These are phyloP conservation scores for Dactylellina leptospora DNA, from an alignment of 2,329 filamentous ascomycete species.

Conservation along the genomic window DNA sequence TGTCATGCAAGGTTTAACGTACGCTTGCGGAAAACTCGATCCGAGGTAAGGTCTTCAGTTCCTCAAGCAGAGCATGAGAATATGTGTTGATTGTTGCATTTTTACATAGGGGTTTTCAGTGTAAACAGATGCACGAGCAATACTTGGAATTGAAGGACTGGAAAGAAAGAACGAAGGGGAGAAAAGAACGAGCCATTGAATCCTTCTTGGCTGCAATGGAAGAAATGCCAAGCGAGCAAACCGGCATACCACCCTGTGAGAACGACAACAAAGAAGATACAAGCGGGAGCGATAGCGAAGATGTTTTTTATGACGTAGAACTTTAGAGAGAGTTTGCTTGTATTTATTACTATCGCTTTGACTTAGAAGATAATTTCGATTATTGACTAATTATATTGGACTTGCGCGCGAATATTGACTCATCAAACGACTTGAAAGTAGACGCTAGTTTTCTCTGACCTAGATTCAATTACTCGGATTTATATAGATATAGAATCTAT, in stretches of 20 bases:
- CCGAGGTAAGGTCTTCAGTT: conserved; percentile 1
- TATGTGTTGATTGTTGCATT: conserved; percentile 25
- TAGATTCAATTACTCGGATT: too few relatives aligned
- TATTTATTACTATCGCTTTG: neutral
- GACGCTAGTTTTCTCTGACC: too few relatives aligned
- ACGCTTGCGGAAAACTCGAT: neutral
- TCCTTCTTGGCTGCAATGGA: neutral
- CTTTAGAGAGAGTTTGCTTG: neutral
- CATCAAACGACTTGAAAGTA: too few relatives aligned
- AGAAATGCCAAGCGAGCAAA: neutral
- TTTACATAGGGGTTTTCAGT: neutral
- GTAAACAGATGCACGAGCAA: neutral
- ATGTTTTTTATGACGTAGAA: conserved; percentile 3
- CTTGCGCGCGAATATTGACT: too few relatives aligned
- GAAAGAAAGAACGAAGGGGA: neutral
- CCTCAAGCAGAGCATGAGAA: neutral
- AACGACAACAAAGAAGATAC: conserved; percentile 3
- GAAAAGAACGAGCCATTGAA: neutral
- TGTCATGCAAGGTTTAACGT: conserved; percentile 7
- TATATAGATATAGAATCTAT: neutral
- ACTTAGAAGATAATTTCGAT: too few relatives aligned
- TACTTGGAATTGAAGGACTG: conserved; percentile 4
- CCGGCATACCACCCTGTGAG: neutral
- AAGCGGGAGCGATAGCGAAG: neutral
- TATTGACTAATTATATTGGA: too few relatives aligned